Evolutionary conservation across 768 basidiomycete genomes (phyloP).

Genomic region (Panus rudis): DNA sequence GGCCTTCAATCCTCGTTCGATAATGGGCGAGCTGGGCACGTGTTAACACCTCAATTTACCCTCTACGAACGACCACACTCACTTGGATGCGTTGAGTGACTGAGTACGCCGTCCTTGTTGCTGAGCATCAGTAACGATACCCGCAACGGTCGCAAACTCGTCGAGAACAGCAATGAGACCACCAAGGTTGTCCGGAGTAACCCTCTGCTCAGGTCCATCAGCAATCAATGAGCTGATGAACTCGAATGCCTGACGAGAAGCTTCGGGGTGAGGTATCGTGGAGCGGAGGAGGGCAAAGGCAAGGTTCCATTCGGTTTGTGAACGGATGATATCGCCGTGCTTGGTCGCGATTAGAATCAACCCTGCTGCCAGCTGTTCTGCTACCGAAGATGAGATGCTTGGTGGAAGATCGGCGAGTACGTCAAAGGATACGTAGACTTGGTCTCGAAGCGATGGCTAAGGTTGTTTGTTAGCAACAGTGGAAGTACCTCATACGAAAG

Average conservation of each 20-base stretch:
- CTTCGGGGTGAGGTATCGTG: slow-evolving; percentile 81
- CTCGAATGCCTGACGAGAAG: slow-evolving; percentile 77
- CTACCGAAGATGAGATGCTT: slow-evolving; percentile 71
- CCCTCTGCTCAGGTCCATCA: slow-evolving; percentile 50
- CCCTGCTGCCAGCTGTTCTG: slow-evolving; percentile 87
- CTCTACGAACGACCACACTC: not conserved
- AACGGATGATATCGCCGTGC: slow-evolving; percentile 70
- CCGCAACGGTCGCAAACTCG: slow-evolving; percentile 79
- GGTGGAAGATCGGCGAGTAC: slow-evolving; percentile 76
- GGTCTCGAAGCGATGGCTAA: slow-evolving; percentile 80
- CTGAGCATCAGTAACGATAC: slow-evolving; percentile 49
- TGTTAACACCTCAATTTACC: not conserved
- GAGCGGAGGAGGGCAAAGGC: slow-evolving; percentile 83
- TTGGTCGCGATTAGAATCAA: slow-evolving; percentile 73
- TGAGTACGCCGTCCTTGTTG: slow-evolving; percentile 32
- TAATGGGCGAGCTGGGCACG: slow-evolving; percentile 52
- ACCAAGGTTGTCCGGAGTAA: slow-evolving; percentile 73
- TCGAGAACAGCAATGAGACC: slow-evolving; percentile 78
- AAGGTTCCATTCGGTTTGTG: slow-evolving; percentile 94
- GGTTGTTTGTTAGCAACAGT: not conserved
- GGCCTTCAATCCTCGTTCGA: slow-evolving; percentile 78
- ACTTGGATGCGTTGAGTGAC: slow-evolving; percentile 20
- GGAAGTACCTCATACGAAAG: slow-evolving; percentile 3
- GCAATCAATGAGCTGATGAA: slow-evolving; percentile 61
- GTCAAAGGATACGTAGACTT: slow-evolving; percentile 92